Evolutionary conservation across 2,329 filamentous ascomycete species (phyloP).

Genomic region (Ophiobolus disseminans): DNA sequence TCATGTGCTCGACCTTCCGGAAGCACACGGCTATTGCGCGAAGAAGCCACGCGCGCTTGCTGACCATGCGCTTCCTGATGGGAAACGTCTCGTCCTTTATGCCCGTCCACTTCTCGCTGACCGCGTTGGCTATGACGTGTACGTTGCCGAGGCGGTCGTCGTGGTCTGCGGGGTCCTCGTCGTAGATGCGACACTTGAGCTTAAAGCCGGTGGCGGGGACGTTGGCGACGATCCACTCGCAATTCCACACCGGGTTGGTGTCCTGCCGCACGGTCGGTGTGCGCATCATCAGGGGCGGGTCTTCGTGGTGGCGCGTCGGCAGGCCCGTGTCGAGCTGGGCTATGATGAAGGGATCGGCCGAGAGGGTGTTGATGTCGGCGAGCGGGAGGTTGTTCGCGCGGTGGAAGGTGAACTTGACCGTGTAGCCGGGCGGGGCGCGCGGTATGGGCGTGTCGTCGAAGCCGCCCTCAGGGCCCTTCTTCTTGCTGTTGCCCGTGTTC

Average conservation of each 20-base stretch:
- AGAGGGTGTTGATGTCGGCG: slow-evolving; percentile 77
- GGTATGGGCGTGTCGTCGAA: slow-evolving; percentile 82
- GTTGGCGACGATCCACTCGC: slow-evolving; percentile 87
- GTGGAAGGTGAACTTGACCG: slow-evolving; percentile 83
- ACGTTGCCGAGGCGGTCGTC: slow-evolving; percentile 90
- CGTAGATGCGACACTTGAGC: slow-evolving; percentile 85
- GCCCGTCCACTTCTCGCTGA: slow-evolving; percentile 73
- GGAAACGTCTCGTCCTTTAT: slow-evolving; percentile 70
- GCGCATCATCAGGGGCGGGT: slow-evolving; percentile 75
- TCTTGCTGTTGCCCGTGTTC: slow-evolving; percentile 33
- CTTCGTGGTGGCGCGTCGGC: slow-evolving; percentile 83
- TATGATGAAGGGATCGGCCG: slow-evolving; percentile 82
- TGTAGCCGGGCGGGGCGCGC: slow-evolving; percentile 77
- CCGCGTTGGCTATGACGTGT: slow-evolving; percentile 67
- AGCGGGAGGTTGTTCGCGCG: slow-evolving; percentile 80
- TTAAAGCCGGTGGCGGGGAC: slow-evolving; percentile 80
- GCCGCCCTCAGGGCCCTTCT: slow-evolving; percentile 70
- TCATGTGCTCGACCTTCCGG: slow-evolving; percentile 68
- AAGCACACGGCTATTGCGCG: slow-evolving; percentile 72
- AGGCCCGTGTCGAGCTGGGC: slow-evolving; percentile 76
- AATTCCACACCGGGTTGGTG: slow-evolving; percentile 80
- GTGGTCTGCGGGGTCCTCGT: slow-evolving; percentile 85
- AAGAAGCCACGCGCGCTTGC: slow-evolving; percentile 83
- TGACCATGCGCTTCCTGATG: slow-evolving; percentile 83
- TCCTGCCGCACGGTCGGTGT: slow-evolving; percentile 77